A percentile compares a stretch with the other conserved stretches of the same genome.
phyloP scores from a whole-genome alignment of 1,284 basidiomycete species.

The Ustilago loliicola region DNA sequence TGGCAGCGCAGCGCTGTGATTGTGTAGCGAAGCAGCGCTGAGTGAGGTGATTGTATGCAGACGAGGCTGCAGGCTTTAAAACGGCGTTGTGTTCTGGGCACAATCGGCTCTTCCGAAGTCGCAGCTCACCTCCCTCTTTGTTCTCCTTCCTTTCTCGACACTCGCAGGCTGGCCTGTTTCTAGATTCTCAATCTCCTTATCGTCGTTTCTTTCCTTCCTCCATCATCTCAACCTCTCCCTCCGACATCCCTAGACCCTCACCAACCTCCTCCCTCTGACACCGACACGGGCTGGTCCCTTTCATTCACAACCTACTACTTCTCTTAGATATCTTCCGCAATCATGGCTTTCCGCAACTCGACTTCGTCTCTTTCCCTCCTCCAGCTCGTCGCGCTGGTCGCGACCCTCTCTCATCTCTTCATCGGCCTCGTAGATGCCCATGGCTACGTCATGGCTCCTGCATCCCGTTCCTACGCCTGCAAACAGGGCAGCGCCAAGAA shows the following conservation, averaged over 20 bases:
- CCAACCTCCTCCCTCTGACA: slow-evolving; percentile 8
- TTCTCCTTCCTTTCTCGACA: not conserved
- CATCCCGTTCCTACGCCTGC: slow-evolving; percentile 76
- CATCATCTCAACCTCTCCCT: slow-evolving; percentile 23
- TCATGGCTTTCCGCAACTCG: not conserved
- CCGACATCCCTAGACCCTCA: slow-evolving; percentile 11
- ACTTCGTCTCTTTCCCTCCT: slow-evolving; percentile 22
- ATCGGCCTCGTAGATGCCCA: slow-evolving; percentile 44
- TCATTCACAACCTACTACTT: not conserved
- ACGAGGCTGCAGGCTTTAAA: slow-evolving; percentile 15
- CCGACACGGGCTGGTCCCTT: slow-evolving; percentile 27
- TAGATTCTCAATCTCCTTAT: slow-evolving; percentile 4
- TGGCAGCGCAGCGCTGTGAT: not conserved
- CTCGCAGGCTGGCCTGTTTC: slow-evolving; percentile 15
- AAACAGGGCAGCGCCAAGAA: slow-evolving; percentile 67
- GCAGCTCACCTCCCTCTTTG: not conserved
- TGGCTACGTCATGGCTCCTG: slow-evolving; percentile 70
- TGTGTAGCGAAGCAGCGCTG: not conserved
- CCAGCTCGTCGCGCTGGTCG: slow-evolving; percentile 44
- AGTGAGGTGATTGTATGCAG: slow-evolving; percentile 25
- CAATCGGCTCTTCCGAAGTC: slow-evolving; percentile 15
- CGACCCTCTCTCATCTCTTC: slow-evolving; percentile 41
- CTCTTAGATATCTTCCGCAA: slow-evolving; percentile 7
- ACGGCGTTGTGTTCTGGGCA: slow-evolving; percentile 9
- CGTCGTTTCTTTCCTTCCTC: slow-evolving; percentile 15